Evolutionary conservation across 495 filamentous ascomycete genomes (phyloP).

Genomic region (Sordaria brevicollis): DNA sequence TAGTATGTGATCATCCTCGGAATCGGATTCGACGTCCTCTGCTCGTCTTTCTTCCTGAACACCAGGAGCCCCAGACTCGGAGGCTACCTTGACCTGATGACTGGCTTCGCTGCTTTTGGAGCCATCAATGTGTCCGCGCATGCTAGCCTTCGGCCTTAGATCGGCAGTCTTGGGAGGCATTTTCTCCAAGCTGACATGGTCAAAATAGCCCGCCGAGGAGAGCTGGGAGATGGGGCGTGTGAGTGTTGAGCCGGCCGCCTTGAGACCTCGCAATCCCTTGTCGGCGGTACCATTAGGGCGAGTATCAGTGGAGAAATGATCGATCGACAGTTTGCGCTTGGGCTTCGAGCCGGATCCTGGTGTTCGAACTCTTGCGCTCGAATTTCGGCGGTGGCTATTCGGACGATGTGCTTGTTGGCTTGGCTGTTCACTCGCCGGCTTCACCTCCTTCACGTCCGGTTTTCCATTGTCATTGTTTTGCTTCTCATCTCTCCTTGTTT

Average conservation of each 20-base stretch:
- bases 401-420: slow-evolving; percentile 6
- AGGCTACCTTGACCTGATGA: neutral
- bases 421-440: neutral
- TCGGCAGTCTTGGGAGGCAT: slow-evolving; percentile 23
- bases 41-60: neutral
- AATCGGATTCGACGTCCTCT: slow-evolving; percentile 18
- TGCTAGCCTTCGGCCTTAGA: slow-evolving; percentile 8
- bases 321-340: slow-evolving; percentile 27
- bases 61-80: slow-evolving; percentile 4
- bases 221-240: slow-evolving; percentile 30
- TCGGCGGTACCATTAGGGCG: slow-evolving; percentile 20
- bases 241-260: slow-evolving; percentile 23
- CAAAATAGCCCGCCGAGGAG: slow-evolving; percentile 23
- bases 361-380: slow-evolving; percentile 34
- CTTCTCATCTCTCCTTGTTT: neutral
- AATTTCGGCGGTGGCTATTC: slow-evolving; percentile 28
- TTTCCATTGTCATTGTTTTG: slow-evolving; percentile 1
- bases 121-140: slow-evolving; percentile 11
- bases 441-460: neutral
- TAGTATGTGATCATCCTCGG: slow-evolving; percentile 27
- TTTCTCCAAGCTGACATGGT: slow-evolving; percentile 24
- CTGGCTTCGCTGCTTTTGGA: slow-evolving; percentile 1
- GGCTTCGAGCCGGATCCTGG: slow-evolving; percentile 22
- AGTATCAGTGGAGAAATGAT: slow-evolving; percentile 22
- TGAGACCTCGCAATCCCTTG: slow-evolving; percentile 22